Conservation (phyloP, 345 rosid species). For the Sisymbrium altissimum region DNA sequence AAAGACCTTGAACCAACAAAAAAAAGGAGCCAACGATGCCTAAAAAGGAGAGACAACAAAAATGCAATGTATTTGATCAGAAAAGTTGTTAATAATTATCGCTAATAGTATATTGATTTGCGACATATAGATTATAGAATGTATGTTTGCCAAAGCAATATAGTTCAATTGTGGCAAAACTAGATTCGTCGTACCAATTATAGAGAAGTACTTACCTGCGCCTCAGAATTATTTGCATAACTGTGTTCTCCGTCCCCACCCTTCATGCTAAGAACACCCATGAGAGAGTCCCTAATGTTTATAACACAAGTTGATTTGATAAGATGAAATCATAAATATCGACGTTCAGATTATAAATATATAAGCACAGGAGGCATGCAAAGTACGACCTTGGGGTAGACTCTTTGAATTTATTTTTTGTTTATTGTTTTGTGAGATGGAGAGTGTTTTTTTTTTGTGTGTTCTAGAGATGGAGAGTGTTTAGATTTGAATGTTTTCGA, state of each 20-base stretch:
- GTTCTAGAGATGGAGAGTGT: too few relatives aligned
- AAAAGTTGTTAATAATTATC: background rate
- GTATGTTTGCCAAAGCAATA: background rate
- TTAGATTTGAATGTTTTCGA: too few relatives aligned
- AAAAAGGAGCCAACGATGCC: background rate
- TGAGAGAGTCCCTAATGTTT: background rate
- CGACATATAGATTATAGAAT: too few relatives aligned
- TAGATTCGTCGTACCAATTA: background rate
- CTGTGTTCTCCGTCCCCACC: background rate
- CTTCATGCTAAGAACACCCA: slow-evolving; percentile 6
- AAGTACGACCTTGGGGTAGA: background rate
- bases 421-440: too few relatives aligned
- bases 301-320: background rate
- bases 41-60: background rate
- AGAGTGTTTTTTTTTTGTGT: too few relatives aligned
- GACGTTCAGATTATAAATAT: background rate
- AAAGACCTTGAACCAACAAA: background rate
- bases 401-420: background rate
- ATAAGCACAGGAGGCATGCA: background rate
- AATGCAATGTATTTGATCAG: background rate
- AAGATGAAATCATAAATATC: background rate
- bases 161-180: too few relatives aligned
- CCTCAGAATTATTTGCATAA: background rate
- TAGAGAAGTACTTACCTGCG: background rate
- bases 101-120: background rate